Percentiles rank a stretch among this genome's conserved stretches.
phyloP scores from a whole-genome alignment of 371 early-diverging fungal genomes.

The Dinochytrium kinnereticum region DNA sequence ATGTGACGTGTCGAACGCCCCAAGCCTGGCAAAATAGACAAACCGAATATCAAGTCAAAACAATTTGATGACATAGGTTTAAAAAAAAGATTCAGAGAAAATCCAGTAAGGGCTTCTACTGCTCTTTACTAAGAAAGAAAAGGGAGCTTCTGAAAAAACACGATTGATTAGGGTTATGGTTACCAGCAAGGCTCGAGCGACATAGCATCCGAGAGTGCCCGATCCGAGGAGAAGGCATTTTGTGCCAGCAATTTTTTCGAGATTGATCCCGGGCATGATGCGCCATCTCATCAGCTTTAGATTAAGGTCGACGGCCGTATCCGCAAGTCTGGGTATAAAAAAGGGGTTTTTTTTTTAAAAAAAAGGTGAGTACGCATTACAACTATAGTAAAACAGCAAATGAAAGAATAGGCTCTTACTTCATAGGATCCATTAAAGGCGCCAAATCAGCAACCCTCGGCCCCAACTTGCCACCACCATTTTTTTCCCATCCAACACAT shows the following conservation, averaged over 20 bases:
- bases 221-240: conserved; percentile 89
- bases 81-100: no score
- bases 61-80: no score
- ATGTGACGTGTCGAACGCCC: conserved; percentile 91
- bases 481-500: conserved; percentile 92
- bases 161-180: background rate
- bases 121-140: no score
- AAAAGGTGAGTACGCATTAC: no score
- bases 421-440: conserved; percentile 79
- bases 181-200: conserved; percentile 79
- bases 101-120: no score
- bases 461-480: conserved; percentile 75
- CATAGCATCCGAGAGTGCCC: conserved; percentile 96
- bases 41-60: background rate
- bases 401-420: background rate
- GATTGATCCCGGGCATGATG: conserved; percentile 79
- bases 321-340: conserved; percentile 68
- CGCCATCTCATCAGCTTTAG: conserved; percentile 97
- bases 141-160: background rate
- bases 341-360: no score
- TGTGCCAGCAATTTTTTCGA: conserved; percentile 76
- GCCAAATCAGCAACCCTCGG: conserved; percentile 86
- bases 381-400: background rate
- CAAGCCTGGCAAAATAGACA: conserved; percentile 69
- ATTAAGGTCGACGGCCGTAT: conserved; percentile 89